Conservation (phyloP, 805 yeast genomes). For the Candida wancherniae region DNA sequence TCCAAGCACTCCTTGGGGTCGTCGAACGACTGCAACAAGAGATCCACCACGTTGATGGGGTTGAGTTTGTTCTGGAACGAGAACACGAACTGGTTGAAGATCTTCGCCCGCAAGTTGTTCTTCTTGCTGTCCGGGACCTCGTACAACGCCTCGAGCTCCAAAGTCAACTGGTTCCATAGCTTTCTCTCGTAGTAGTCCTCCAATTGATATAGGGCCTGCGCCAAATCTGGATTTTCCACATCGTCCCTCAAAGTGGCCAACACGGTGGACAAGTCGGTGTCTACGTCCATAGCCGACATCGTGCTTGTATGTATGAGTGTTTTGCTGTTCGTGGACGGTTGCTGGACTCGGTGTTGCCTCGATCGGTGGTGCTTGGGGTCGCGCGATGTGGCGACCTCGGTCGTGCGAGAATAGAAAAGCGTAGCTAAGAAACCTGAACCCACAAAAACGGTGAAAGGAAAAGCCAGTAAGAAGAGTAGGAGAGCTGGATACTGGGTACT, state of each 20-base stretch:
- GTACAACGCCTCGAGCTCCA: conserved; percentile 58
- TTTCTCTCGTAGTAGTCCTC: conserved; percentile 86
- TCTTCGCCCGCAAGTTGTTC: conserved; percentile 47
- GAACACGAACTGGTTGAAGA: conserved; percentile 67
- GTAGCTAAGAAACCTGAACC: too few relatives aligned
- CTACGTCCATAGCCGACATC: conserved; percentile 36
- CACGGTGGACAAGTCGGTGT: conserved; percentile 39
- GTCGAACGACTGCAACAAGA: conserved; percentile 52
- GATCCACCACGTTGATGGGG: conserved; percentile 72
- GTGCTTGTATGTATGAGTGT: too few relatives aligned
- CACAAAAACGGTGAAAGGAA: too few relatives aligned
- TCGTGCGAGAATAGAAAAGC: too few relatives aligned
- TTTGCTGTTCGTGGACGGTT: too few relatives aligned
- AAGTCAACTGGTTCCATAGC: conserved; percentile 92
- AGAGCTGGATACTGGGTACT: too few relatives aligned
- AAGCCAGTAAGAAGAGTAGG: too few relatives aligned
- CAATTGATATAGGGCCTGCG: conserved; percentile 57
- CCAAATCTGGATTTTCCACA: conserved; percentile 55
- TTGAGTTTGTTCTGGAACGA: conserved; percentile 68
- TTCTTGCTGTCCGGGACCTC: conserved; percentile 46
- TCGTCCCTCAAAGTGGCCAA: conserved; percentile 62
- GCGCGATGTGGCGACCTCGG: too few relatives aligned
- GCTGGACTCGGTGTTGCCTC: too few relatives aligned
- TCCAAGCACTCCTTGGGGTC: conserved; percentile 26
- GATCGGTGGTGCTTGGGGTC: too few relatives aligned